phyloP scores from a whole-genome alignment of 1,284 basidiomycete genomes.

The Meripilus lineatus region DNA sequence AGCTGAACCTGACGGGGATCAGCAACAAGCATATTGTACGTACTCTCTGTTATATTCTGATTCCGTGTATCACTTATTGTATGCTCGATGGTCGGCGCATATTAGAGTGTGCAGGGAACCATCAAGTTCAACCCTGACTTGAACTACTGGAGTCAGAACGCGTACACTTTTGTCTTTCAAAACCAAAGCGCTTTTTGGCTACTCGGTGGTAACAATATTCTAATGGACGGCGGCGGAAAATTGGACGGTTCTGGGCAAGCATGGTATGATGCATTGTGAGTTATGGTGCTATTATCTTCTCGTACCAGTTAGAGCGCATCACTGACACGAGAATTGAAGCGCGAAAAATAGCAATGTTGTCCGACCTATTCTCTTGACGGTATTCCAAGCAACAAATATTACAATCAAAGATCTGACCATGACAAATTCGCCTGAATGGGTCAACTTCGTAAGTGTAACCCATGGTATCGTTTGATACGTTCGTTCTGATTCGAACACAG shows the following conservation, averaged over 20 bases:
- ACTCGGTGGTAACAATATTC: slow-evolving; percentile 53
- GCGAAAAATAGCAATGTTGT: slow-evolving; percentile 37
- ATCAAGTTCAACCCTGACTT: slow-evolving; percentile 47
- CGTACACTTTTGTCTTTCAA: slow-evolving; percentile 51
- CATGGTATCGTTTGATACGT: background rate
- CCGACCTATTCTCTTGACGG: slow-evolving; percentile 58
- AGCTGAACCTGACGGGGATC: slow-evolving; percentile 50
- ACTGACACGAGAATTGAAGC: slow-evolving; percentile 8
- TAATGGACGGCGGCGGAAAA: slow-evolving; percentile 53
- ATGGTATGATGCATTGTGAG: slow-evolving; percentile 56
- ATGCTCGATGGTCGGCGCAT: background rate
- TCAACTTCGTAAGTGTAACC: slow-evolving; percentile 40
- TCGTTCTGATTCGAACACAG: slow-evolving; percentile 11
- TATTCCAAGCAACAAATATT: slow-evolving; percentile 52
- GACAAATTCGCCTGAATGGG: slow-evolving; percentile 45
- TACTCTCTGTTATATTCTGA: background rate
- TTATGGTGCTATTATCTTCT: slow-evolving; percentile 3
- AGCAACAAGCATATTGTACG: slow-evolving; percentile 47
- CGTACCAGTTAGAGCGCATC: background rate
- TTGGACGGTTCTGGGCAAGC: slow-evolving; percentile 57
- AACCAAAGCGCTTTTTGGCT: slow-evolving; percentile 60
- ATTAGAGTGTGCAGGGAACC: slow-evolving; percentile 44
- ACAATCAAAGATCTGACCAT: slow-evolving; percentile 43
- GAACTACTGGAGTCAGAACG: slow-evolving; percentile 52
- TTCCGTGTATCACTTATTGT: no score